Conservation (phyloP, 2,329 filamentous ascomycete species). For the Aspergillus fumigatiaffinis region DNA sequence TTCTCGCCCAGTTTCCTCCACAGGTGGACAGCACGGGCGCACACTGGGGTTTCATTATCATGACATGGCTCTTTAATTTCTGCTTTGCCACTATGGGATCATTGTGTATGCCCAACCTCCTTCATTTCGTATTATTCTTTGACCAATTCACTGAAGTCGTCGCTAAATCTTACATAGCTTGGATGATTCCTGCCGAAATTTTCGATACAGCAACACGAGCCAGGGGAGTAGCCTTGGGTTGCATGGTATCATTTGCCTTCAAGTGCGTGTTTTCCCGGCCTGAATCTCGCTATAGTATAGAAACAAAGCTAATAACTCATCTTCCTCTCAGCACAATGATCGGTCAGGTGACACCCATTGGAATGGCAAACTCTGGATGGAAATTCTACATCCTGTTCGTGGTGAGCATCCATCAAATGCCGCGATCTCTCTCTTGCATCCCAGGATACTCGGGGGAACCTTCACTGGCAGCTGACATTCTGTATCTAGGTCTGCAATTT, state of each 20-base stretch:
- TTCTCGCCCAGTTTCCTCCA: conserved; percentile 60
- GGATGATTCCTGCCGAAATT: conserved; percentile 62
- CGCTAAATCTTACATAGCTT: conserved; percentile 26
- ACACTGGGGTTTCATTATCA: conserved; percentile 61
- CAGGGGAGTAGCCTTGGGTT: conserved; percentile 71
- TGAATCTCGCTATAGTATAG: too few relatives aligned
- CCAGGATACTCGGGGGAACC: too few relatives aligned
- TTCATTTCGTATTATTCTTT: conserved; percentile 31
- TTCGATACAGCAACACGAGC: conserved; percentile 73
- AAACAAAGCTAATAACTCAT: too few relatives aligned
- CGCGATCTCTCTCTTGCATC: too few relatives aligned
- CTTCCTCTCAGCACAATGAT: conserved; percentile 55
- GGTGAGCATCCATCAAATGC: conserved; percentile 27
- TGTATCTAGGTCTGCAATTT: conserved; percentile 52
- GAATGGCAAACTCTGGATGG: conserved; percentile 53
- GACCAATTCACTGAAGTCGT: too few relatives aligned
- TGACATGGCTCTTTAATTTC: conserved; percentile 79
- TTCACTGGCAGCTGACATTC: too few relatives aligned
- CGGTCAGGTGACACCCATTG: conserved; percentile 62
- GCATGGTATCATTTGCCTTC: conserved; percentile 70
- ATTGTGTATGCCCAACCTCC: conserved; percentile 63
- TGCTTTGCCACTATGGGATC: conserved; percentile 47
- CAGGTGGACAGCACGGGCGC: conserved; percentile 37
- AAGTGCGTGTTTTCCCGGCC: conserved; percentile 37
- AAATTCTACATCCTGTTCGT: conserved; percentile 59